These are phyloP conservation scores for Stentor coeruleus DNA, from an alignment of 73 alveolate genomes.

Conservation along the genomic window DNA sequence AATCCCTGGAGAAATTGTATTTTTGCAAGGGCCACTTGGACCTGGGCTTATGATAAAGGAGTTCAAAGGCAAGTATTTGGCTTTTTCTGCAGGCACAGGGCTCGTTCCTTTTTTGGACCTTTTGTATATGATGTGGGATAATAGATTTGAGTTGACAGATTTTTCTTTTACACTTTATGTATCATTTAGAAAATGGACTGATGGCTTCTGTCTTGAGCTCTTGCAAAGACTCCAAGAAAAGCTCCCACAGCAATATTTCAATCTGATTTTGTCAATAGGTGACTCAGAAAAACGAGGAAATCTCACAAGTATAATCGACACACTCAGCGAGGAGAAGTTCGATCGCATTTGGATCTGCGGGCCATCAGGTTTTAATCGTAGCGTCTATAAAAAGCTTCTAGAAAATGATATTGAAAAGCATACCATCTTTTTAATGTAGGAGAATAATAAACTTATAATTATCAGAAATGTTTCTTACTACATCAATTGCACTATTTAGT, in stretches of 20 bases:
- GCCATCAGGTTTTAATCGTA: no score
- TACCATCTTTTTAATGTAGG: no score
- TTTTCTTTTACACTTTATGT: not conserved
- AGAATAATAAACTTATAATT: no score
- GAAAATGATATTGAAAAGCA: no score
- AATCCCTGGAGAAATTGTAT: not conserved
- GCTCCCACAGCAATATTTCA: not conserved
- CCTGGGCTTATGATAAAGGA: conserved; percentile 6
- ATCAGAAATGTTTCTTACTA: no score
- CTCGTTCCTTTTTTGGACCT: conserved; percentile 18
- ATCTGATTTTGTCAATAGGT: no score
- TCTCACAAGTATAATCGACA: no score
- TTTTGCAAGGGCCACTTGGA: conserved; percentile 15
- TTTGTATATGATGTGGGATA: not conserved
- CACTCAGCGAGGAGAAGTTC: no score
- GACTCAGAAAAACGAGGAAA: no score
- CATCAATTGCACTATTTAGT: no score
- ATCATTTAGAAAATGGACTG: not conserved
- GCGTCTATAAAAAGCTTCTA: no score
- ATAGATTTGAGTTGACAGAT: not conserved
- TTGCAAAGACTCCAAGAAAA: not conserved
- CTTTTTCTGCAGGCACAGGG: conserved; percentile 10
- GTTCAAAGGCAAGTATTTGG: not conserved
- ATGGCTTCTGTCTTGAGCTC: not conserved
- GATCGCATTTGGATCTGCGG: no score